Base-by-base conservation (phyloP, 495 filamentous ascomycete genomes). In the Hypoxylon perforatum region DNA sequence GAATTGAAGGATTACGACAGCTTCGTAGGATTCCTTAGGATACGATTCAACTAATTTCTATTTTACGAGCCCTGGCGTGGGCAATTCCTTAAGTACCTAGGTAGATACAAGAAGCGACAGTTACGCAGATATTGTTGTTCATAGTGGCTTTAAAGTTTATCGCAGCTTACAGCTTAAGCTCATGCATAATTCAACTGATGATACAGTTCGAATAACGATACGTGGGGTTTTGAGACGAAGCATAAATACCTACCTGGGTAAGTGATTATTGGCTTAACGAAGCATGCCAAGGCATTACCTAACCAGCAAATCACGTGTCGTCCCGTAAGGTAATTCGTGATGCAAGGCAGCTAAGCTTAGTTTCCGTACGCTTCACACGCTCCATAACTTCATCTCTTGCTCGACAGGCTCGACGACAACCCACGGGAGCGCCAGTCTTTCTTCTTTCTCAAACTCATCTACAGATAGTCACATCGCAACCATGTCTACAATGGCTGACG, bases 401-500 rank as follows among this genome's bases (percentile, higher is more conserved):
- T 62, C 61, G 42, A 67, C 62, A 57, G 48, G 58, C 44, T 54
- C 52, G 62, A 55, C 57, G 51, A 65, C 62, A 46, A 65, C 62
- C 11, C 15, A 35, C 25, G 6, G 35, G 54, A 66, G 30, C 46
- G 30, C 55, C 19, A 48, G 42, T 57, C 47, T 9, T 14, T 28
- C 48, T n/a, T 21, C 14, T 48, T 25, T 17, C 50, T 36, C 12
- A 10, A 42, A 11, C 21, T 14, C 0, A 39, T 8, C 21, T 11
- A 4, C 28, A n/a, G 12, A 19, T 4, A 2, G 15, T 8, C 23
- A 39, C 22, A 42, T 17, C 52, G 25, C 6, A 45, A 58, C 7
- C 0, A 28, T 59, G 35, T 60, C 30, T 75, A 86, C 54, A 60
- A 93, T 91, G 89, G 82, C 41, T 9, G 41, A 85, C 54, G 88